Evolutionary conservation across 768 basidiomycete genomes (phyloP).

Genomic region (Trametes coccinea): DNA sequence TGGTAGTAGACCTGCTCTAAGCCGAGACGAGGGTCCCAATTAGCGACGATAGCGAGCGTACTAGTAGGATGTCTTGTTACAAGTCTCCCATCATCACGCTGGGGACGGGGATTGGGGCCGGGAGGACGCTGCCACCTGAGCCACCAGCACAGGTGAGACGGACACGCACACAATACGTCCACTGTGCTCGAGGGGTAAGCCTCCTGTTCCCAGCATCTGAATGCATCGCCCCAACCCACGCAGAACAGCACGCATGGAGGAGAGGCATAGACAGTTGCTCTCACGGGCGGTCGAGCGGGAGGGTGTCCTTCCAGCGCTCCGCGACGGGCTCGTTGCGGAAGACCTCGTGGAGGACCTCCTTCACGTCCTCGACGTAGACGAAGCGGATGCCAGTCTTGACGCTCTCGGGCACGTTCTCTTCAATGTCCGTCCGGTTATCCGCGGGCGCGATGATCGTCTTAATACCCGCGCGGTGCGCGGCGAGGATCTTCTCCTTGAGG

Average conservation of each 20-base stretch:
- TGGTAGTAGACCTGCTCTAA: constrained; percentile 19
- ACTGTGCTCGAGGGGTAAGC: too few relatives aligned
- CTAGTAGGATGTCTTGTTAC: constrained; percentile 14
- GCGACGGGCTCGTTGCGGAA: constrained; percentile 64
- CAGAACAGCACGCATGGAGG: not conserved
- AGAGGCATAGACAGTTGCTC: not conserved
- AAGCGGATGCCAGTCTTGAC: constrained; percentile 95
- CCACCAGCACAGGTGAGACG: not conserved
- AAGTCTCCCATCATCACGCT: constrained; percentile 1
- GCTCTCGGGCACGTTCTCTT: constrained; percentile 95
- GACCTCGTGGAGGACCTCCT: constrained; percentile 85
- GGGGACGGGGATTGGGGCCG: not conserved
- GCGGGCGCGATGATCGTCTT: constrained; percentile 86
- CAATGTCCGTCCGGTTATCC: constrained; percentile 91
- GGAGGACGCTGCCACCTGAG: not conserved
- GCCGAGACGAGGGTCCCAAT: constrained; percentile 12
- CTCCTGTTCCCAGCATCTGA: too few relatives aligned
- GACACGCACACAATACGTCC: not conserved
- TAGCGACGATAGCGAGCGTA: constrained; percentile 9
- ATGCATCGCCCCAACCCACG: too few relatives aligned
- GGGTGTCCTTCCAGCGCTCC: constrained; percentile 69
- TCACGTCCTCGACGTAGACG: constrained; percentile 92
- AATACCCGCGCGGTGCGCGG: constrained; percentile 96
- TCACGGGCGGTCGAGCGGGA: constrained; percentile 27
- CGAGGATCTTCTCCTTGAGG: constrained; percentile 93